Evolutionary conservation across 345 rosid genomes (phyloP), one percentile per base, ranked within the genome.

Genomic region (Turritis glabra): DNA sequence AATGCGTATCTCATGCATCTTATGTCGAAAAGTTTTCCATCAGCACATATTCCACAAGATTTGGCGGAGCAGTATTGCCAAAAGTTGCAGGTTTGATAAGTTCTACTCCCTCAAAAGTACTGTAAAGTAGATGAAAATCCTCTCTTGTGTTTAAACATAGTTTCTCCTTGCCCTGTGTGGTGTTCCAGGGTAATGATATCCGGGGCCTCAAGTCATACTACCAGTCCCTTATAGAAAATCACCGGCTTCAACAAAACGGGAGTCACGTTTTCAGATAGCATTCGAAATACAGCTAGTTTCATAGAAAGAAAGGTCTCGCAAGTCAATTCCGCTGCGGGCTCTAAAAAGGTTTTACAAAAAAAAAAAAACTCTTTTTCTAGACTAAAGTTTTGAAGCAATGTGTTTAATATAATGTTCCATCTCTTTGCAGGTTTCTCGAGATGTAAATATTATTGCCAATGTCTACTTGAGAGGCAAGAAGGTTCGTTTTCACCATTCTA

Each of bases 251-350:
- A 60, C 96, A 87, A 78, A 92, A 95, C 11, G 97, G 96, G 61
- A 85, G 76, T 80, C 87, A 78, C 30, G 92, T 82, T 71, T 90
- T 92, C 89, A 90, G 97, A 89, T 95, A 89, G 87, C 96, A 81
- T 63, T 66, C 33, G 1, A 27, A 47, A 58, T 35, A 65, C 37
- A 58, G 35, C 33, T 69, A 30, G 64, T 61, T 53, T 32, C 40
- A 30, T 51, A 51, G 69, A 41, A 52, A 68, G 8, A 41, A 60
- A 68, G 6, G 57, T 30, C 22, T 41, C 69, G 68, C 71, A 14
- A 50, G 66, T 70, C 8, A 19, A 53, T 22, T 69, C 75, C 7
- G 23, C 64, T 53, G 40, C 69, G 30, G 54, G 65, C 70, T 54
- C 41, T 13, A 21, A 26, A 21, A 26, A 48, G 38, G 77, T 53